Evolutionary conservation across 805 yeast species (phyloP).

Genomic region (Ogataea ganodermae): DNA sequence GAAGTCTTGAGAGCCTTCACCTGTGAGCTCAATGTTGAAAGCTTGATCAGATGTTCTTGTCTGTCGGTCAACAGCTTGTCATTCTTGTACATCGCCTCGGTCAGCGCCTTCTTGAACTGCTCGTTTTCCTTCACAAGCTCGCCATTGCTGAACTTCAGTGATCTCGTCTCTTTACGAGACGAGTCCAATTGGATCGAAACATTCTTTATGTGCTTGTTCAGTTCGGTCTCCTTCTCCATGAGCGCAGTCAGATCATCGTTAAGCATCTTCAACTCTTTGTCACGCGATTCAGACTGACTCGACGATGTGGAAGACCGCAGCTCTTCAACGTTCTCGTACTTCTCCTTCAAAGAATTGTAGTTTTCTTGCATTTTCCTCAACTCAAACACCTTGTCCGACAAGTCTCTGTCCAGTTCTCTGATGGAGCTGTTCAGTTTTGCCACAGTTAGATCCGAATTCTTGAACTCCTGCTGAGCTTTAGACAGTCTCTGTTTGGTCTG

Average conservation of each 20-base stretch:
- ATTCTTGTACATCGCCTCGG: slow-evolving; percentile 45
- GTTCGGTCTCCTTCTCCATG: slow-evolving; percentile 63
- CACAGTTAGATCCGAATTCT: slow-evolving; percentile 52
- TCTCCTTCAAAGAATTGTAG: slow-evolving; percentile 53
- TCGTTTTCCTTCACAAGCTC: slow-evolving; percentile 45
- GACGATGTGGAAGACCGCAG: slow-evolving; percentile 37
- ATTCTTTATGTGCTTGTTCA: slow-evolving; percentile 64
- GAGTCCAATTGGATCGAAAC: slow-evolving; percentile 62
- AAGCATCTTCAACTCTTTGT: slow-evolving; percentile 54
- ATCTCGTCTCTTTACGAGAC: slow-evolving; percentile 45
- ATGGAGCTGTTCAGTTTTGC: slow-evolving; percentile 54
- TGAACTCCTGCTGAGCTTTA: slow-evolving; percentile 53
- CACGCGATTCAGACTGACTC: slow-evolving; percentile 34
- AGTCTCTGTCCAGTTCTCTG: slow-evolving; percentile 52
- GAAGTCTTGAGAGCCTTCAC: slow-evolving; percentile 57
- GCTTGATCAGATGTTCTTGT: slow-evolving; percentile 46
- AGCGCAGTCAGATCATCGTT: slow-evolving; percentile 54
- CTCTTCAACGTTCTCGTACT: slow-evolving; percentile 45
- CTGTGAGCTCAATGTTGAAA: slow-evolving; percentile 51
- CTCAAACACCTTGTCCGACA: slow-evolving; percentile 60
- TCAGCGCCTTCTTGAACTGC: slow-evolving; percentile 42
- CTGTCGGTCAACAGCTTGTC: slow-evolving; percentile 44
- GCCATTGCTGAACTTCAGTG: slow-evolving; percentile 39
- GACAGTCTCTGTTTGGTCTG: slow-evolving; percentile 52
- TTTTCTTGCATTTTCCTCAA: slow-evolving; percentile 50